Evolutionary conservation across 116 monocot genomes (phyloP).

Genomic region (Phalaenopsis hybrid): DNA sequence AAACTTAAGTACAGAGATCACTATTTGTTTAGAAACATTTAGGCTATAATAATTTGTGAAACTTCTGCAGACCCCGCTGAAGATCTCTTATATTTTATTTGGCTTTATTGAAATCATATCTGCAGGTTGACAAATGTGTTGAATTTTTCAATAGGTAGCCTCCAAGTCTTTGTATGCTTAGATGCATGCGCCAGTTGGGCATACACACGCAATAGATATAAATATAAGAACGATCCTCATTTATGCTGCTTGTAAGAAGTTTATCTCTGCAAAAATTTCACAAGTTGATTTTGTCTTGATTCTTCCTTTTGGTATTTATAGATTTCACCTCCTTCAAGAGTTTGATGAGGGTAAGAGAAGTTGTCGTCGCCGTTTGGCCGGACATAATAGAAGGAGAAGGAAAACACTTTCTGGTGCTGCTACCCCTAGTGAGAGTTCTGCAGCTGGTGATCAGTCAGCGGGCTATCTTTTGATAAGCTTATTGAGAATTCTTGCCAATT

Average conservation of each 20-base stretch:
- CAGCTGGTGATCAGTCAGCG: slow-evolving; percentile 33
- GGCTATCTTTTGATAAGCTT: slow-evolving; percentile 57
- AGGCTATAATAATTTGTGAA: too few species aligned
- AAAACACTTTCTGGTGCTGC: slow-evolving; percentile 47
- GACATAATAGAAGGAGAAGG: slow-evolving; percentile 76
- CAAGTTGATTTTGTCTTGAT: neutral
- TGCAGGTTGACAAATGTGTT: neutral
- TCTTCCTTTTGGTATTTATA: slow-evolving; percentile 12
- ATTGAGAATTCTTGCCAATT: slow-evolving; percentile 56
- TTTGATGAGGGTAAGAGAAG: slow-evolving; percentile 97
- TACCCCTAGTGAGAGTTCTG: slow-evolving; percentile 28
- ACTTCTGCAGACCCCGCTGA: too few species aligned
- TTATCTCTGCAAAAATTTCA: neutral
- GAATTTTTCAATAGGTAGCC: neutral
- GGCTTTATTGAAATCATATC: neutral
- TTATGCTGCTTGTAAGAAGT: neutral
- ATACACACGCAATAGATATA: neutral
- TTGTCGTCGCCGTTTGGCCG: slow-evolving; percentile 78
- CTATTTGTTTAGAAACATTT: too few species aligned
- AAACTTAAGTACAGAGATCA: too few species aligned
- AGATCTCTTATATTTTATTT: too few species aligned
- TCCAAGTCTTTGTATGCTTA: neutral
- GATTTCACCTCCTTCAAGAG: slow-evolving; percentile 92
- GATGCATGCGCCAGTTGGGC: neutral
- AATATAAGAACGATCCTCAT: neutral